Conservation (phyloP, 164 flowering plant genomes). For the Magnolia sinica region DNA sequence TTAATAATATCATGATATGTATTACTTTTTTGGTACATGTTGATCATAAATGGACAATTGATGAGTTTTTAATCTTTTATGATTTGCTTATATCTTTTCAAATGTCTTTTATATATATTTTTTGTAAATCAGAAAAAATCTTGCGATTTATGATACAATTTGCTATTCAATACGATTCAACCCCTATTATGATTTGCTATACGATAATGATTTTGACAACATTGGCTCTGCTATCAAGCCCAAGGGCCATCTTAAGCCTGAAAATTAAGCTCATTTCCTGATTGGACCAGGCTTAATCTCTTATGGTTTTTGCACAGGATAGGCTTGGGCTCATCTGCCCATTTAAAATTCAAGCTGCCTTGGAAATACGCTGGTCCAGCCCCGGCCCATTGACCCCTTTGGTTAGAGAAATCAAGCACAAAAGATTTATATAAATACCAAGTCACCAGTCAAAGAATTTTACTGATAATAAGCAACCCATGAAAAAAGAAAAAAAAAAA, state of each 20-base stretch:
- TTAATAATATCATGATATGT: no score
- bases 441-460: background rate
- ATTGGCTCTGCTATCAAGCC: background rate
- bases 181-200: no score
- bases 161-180: no score
- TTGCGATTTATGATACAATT: no score
- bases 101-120: no score
- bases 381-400: background rate
- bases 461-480: background rate
- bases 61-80: no score
- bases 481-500: background rate
- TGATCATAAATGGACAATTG: no score
- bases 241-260: background rate
- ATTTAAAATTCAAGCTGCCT: background rate
- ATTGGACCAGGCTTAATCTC: background rate
- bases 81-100: no score
- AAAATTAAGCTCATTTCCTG: background rate
- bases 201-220: no score
- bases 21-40: no score
- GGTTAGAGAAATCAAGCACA: background rate
- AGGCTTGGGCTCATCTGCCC: background rate
- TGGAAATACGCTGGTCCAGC: background rate
- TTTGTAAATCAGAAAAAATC: no score
- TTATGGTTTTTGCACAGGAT: background rate
- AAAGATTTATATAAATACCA: no score